These are phyloP conservation scores for Ophiostoma himal-ulmi DNA, from an alignment of 2,329 filamentous ascomycete genomes.

Conservation along the genomic window DNA sequence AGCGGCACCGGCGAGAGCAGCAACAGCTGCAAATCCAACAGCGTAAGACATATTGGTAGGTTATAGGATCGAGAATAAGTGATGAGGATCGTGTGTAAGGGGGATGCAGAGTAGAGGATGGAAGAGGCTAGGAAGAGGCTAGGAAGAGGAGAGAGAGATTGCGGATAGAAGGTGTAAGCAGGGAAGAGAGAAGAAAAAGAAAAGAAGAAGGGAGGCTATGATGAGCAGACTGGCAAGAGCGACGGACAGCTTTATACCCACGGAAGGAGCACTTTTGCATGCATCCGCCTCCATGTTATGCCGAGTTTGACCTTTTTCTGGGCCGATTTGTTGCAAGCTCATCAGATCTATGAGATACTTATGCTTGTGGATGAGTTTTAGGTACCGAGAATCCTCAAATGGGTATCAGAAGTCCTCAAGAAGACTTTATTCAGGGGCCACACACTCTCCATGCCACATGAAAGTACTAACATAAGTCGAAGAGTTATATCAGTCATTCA, in stretches of 20 bases:
- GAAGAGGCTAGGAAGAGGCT: background rate
- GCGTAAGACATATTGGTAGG: conserved; percentile 6
- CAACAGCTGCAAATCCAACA: background rate
- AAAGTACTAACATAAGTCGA: no score
- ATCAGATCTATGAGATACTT: no score
- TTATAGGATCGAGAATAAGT: background rate
- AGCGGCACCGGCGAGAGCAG: background rate
- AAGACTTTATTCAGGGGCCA: no score
- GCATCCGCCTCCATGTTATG: background rate
- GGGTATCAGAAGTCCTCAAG: no score
- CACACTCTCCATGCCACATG: no score
- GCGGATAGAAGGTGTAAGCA: background rate
- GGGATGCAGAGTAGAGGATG: no score
- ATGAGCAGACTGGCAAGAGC: background rate
- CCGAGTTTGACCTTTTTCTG: background rate
- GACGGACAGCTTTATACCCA: background rate
- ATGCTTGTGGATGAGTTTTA: no score
- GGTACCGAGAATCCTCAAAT: no score
- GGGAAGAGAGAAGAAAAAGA: background rate
- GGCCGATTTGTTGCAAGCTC: no score
- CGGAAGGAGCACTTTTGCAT: background rate
- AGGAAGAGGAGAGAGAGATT: background rate
- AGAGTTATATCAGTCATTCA: no score
- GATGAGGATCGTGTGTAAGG: background rate
- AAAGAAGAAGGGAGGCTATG: background rate